Evolutionary conservation across 805 yeast species (phyloP), one percentile per base, ranked within the genome.

Genomic region (Starmerella lactis-condensi): DNA sequence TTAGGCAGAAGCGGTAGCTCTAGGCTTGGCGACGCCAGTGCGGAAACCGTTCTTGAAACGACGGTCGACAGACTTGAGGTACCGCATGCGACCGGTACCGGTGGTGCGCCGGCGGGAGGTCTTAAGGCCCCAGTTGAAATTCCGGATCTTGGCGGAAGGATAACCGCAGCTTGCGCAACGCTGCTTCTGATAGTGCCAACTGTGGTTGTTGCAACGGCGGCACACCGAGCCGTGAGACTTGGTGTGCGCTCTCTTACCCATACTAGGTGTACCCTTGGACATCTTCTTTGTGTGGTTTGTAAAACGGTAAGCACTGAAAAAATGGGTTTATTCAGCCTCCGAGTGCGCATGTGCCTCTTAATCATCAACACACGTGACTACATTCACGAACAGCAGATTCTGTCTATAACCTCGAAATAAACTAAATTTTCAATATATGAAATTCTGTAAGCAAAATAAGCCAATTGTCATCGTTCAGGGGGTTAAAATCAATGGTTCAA

Each of bases 91-190:
- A 68, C 98, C 98, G 63, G 96, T 74, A 72, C 98, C 98, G 53
- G 95, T 83, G 52, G 98, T 89, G 65, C 77, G 76, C 79, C 98
- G 82, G 81, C 98, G 82, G 76, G 83, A 79, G 60, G 95, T 93
- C 77, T 89, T 89, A 51, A 67, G 66, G 64, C 91, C 94, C 98
- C 98, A 89, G 94, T 89, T 89, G 93, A 58, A 55, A 29, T 56
- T 51, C 45, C 98, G 83, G 67, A 76, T 63, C 72, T 89, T 89
- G 56, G 96, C 96, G 58, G 96, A 81, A 69, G 98, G 98, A 76
- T 89, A 89, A 59, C 98, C 98, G 71, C 98, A 89, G 51, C 89
- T 66, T 62, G 96, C 63, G 71, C 98, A 89, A 57, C 93, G 81
- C 75, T 79, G 78, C 93, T 85, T 89, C 72, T 89, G 98, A 62